A percentile compares a stretch with the other conserved stretches of the same genome.
phyloP scores from a whole-genome alignment of 2,329 filamentous ascomycete species.

The Cercospora zeae-maydis region DNA sequence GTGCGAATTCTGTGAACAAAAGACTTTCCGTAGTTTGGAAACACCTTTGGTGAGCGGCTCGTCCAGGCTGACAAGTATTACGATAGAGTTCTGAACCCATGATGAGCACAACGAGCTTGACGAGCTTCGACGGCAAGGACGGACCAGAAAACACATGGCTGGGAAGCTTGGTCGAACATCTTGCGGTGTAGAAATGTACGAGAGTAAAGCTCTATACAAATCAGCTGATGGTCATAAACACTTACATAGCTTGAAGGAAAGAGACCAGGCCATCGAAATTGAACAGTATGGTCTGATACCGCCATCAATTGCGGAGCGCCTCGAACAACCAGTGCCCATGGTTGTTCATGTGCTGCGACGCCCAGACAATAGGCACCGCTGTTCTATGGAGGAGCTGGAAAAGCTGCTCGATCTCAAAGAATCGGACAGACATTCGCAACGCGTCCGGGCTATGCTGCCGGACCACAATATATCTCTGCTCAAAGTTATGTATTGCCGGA shows the following conservation, averaged over 20 bases:
- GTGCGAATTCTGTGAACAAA: neutral
- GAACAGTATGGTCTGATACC: neutral
- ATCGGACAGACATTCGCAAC: neutral
- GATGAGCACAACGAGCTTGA: neutral
- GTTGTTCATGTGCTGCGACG: neutral
- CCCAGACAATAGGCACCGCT: neutral
- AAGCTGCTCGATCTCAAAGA: neutral
- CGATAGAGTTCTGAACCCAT: neutral
- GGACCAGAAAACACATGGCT: neutral
- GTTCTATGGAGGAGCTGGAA: neutral
- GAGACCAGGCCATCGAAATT: neutral
- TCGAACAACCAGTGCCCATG: neutral
- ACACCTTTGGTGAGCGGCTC: neutral
- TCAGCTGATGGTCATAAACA: neutral
- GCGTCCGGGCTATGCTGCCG: neutral
- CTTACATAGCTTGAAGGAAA: neutral
- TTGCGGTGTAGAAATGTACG: neutral
- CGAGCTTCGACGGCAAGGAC: neutral
- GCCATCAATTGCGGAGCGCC: neutral
- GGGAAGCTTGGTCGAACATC: neutral
- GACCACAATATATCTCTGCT: neutral
- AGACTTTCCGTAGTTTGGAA: neutral
- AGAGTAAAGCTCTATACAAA: neutral
- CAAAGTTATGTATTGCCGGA: neutral
- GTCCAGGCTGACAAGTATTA: neutral